Conservation (phyloP, 164 flowering plant species). For the Dillenia turbinata region DNA sequence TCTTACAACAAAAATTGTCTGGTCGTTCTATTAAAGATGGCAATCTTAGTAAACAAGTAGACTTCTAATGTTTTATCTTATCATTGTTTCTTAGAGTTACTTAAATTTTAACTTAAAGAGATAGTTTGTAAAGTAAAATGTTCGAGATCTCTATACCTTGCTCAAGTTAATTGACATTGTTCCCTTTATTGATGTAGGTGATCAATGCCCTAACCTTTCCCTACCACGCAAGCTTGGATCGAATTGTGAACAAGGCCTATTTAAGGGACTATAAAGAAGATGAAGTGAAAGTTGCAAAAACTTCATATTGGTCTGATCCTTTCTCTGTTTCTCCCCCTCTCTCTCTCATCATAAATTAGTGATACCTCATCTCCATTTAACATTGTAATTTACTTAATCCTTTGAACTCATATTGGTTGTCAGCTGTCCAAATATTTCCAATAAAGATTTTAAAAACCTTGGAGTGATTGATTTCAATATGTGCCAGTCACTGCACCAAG, state of each 20-base stretch:
- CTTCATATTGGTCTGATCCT: conserved; percentile 22
- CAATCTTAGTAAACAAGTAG: background rate
- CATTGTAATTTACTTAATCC: no score
- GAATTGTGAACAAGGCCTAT: conserved; percentile 6
- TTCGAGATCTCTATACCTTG: background rate
- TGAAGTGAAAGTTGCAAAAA: conserved; percentile 15
- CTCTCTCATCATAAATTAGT: no score
- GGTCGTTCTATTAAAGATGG: background rate
- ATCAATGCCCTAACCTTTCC: conserved; percentile 18
- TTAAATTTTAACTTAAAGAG: background rate
- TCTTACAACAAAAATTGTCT: conserved; percentile 16
- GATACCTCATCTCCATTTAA: no score
- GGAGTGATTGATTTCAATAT: conserved; percentile 27
- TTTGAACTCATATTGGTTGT: background rate
- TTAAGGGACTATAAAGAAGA: conserved; percentile 9
- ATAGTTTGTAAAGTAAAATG: background rate
- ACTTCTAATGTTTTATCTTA: no score
- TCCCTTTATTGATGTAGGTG: background rate
- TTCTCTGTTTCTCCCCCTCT: background rate
- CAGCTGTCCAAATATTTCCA: conserved; percentile 18
- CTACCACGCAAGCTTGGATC: conserved; percentile 21
- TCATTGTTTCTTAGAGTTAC: no score
- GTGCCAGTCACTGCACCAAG: conserved; percentile 18
- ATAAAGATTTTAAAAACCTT: conserved; percentile 16
- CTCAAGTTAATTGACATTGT: no score